Conservation (phyloP, 2,329 filamentous ascomycete species). For the Cercospora sojina region DNA sequence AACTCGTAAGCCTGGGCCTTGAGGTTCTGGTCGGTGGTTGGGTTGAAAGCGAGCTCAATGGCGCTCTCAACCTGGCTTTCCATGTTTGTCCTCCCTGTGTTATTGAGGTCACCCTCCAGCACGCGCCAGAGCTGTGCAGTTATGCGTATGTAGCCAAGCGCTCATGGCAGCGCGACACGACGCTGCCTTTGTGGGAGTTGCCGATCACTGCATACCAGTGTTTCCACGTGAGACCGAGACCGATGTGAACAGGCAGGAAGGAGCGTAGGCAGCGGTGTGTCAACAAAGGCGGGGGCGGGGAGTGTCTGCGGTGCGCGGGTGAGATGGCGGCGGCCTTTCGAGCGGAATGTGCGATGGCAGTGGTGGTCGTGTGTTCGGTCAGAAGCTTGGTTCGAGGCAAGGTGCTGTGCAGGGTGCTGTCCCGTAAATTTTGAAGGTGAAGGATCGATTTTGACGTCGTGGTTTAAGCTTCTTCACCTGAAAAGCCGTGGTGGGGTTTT, state of each 20-base stretch:
- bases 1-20: conserved; percentile 83
- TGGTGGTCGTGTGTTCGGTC: background rate
- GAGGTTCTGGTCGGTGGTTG: conserved; percentile 69
- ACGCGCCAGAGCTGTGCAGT: conserved; percentile 3
- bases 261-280: background rate
- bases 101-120: conserved; percentile 16
- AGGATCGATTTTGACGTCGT: background rate
- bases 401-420: background rate
- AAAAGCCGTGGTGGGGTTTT: background rate
- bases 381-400: background rate
- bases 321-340: background rate
- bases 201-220: conserved; percentile 19
- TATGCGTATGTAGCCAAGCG: conserved; percentile 3
- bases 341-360: background rate
- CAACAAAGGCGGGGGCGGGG: background rate
- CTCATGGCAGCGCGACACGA: conserved; percentile 24
- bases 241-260: background rate
- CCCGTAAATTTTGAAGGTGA: background rate
- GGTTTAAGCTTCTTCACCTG: background rate
- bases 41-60: conserved; percentile 90
- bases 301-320: background rate
- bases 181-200: conserved; percentile 11
- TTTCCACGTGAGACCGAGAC: background rate
- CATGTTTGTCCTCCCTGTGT: conserved; percentile 24
- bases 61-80: conserved; percentile 78